Conservation (phyloP, 2,329 filamentous ascomycete genomes). For the Rugonectria rugulosa region DNA sequence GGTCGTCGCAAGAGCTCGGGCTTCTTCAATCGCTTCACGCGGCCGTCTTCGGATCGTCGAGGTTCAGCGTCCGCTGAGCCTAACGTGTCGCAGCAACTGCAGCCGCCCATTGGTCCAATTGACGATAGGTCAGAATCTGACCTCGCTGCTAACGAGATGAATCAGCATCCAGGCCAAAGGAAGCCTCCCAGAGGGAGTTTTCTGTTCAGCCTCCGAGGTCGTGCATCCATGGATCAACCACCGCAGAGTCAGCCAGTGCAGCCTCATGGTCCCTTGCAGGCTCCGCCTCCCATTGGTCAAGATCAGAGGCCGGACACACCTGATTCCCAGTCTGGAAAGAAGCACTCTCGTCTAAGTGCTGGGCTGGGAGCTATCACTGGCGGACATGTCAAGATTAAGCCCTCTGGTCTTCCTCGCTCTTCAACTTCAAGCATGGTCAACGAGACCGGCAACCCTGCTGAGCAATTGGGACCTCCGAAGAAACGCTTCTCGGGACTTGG, state of each 20-base stretch:
- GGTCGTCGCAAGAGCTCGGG: constrained; percentile 50
- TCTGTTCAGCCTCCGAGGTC: constrained; percentile 41
- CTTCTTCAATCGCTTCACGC: constrained; percentile 58
- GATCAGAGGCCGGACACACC: constrained; percentile 31
- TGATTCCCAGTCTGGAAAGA: constrained; percentile 45
- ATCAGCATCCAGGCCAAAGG: constrained; percentile 39
- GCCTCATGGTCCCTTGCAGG: constrained; percentile 26
- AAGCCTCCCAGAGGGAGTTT: constrained; percentile 48
- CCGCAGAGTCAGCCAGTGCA: constrained; percentile 25
- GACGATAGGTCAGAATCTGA: constrained; percentile 55
- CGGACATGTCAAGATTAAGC: constrained; percentile 25
- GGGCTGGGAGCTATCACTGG: constrained; percentile 31
- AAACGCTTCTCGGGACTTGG: constrained; percentile 55
- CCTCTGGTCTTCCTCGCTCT: constrained; percentile 30
- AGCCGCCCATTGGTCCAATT: constrained; percentile 13
- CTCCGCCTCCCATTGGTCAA: constrained; percentile 23
- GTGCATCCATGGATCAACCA: constrained; percentile 19
- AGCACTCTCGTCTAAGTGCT: constrained; percentile 48
- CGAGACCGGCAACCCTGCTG: constrained; percentile 24
- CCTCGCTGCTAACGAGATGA: constrained; percentile 48
- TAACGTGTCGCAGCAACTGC: constrained; percentile 24
- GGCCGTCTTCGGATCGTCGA: constrained; percentile 44
- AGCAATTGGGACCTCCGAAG: constrained; percentile 40
- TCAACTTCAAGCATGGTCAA: constrained; percentile 33
- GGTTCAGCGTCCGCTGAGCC: constrained; percentile 38